phyloP scores from a whole-genome alignment of 345 rosid species.

The Rhizophora mangle region DNA sequence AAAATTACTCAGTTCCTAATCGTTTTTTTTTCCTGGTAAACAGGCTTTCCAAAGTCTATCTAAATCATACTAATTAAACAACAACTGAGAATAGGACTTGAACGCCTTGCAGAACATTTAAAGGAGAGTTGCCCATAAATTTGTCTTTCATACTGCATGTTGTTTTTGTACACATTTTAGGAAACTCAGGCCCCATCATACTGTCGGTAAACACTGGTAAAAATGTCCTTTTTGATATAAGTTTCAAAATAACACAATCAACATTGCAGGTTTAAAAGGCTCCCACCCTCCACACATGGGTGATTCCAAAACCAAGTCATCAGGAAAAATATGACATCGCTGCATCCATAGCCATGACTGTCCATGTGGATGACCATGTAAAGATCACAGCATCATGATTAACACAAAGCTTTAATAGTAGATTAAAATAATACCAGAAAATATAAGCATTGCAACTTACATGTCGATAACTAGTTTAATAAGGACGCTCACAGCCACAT shows the following conservation, averaged over 20 bases:
- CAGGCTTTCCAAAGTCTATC: neutral
- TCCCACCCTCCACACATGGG: too few species aligned
- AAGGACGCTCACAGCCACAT: constrained; percentile 97
- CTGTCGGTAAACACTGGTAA: neutral
- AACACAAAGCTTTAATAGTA: too few species aligned
- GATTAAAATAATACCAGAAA: constrained; percentile 14
- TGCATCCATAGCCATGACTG: constrained; percentile 4
- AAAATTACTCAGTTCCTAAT: neutral
- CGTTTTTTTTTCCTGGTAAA: too few species aligned
- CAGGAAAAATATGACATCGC: constrained; percentile 2
- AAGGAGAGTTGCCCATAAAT: neutral
- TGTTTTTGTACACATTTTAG: neutral
- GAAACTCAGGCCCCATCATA: neutral
- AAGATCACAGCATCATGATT: too few species aligned
- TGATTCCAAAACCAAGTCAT: neutral
- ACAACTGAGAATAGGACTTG: neutral
- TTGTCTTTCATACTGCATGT: neutral
- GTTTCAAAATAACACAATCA: neutral
- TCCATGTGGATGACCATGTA: too few species aligned
- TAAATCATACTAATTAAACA: neutral
- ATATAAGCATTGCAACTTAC: constrained; percentile 40
- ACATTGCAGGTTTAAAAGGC: neutral
- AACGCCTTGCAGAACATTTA: neutral
- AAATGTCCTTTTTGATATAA: neutral
- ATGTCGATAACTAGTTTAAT: constrained; percentile 96